phyloP scores from a whole-genome alignment of 1,139 yeast species.

The Zygosaccharomyces sapae region DNA sequence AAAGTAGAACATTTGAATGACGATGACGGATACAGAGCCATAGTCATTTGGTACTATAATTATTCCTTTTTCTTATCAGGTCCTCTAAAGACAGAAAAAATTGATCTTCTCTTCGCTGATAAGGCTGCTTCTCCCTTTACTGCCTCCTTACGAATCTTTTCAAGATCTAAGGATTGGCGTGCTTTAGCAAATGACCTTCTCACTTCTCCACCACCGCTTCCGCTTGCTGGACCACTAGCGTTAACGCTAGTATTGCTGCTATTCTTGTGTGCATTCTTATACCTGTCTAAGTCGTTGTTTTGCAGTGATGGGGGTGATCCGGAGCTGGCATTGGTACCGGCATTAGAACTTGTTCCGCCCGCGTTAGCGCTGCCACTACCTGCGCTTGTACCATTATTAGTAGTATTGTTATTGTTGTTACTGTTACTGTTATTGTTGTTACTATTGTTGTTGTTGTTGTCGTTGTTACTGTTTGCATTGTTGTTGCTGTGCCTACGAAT shows the following conservation, averaged over 20 bases:
- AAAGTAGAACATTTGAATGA: neutral
- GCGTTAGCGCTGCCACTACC: no score
- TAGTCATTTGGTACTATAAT: neutral
- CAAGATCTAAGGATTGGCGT: conserved; percentile 32
- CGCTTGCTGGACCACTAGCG: conserved; percentile 4
- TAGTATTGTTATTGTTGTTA: neutral
- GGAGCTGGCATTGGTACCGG: conserved; percentile 6
- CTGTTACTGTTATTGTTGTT: conserved; percentile 2
- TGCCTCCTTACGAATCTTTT: conserved; percentile 27
- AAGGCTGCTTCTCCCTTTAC: conserved; percentile 18
- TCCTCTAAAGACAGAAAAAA: conserved; percentile 26
- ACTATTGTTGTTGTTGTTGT: neutral
- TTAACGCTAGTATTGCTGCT: conserved; percentile 13
- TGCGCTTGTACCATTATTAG: neutral
- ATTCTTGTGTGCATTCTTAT: conserved; percentile 14
- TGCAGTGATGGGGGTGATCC: conserved; percentile 6
- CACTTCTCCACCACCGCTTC: conserved; percentile 15
- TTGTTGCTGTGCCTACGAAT: conserved; percentile 9
- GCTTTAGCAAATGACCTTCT: conserved; percentile 25
- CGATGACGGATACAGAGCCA: neutral
- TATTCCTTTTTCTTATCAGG: conserved; percentile 12
- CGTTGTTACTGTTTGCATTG: neutral
- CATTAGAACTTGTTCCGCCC: no score
- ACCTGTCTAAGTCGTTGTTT: conserved; percentile 18
- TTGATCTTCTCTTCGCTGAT: conserved; percentile 27